A percentile compares a stretch with the other conserved stretches of the same genome.
Conservation (phyloP, 345 rosid genomes). For the Jatropha curcas region DNA sequence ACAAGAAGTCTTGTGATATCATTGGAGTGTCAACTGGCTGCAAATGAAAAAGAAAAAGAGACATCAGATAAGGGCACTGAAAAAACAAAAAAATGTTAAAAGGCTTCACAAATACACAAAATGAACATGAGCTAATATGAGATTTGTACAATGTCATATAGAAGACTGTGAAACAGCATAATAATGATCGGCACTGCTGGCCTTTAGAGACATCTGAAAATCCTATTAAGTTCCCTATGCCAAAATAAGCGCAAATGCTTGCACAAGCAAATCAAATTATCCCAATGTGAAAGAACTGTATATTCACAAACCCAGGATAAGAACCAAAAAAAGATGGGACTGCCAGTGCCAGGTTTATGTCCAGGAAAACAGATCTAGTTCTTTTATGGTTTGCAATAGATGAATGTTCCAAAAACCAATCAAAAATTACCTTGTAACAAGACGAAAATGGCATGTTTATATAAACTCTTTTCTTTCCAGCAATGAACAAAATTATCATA, state of each 20-base stretch:
- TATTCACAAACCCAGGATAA: no score
- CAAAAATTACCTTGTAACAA: neutral
- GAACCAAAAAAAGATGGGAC: neutral
- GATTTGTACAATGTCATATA: neutral
- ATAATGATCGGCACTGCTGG: neutral
- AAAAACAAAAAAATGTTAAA: neutral
- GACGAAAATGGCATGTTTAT: neutral
- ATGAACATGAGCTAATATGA: neutral
- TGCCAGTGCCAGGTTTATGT: neutral
- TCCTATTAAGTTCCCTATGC: neutral
- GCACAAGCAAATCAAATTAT: neutral
- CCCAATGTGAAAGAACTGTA: neutral
- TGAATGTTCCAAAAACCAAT: neutral
- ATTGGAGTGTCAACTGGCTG: slow-evolving; percentile 61
- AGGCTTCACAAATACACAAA: neutral
- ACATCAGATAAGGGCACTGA: neutral
- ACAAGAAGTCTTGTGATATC: slow-evolving; percentile 56
- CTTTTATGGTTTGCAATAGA: neutral
- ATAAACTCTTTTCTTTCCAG: neutral
- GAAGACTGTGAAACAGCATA: neutral
- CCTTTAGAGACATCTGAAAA: neutral
- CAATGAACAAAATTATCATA: neutral
- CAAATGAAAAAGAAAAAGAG: slow-evolving; percentile 16
- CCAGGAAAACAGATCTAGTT: neutral
- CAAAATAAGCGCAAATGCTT: neutral